Conservation (phyloP, 352 stramenopile species). For the Plasmopara muralis region DNA sequence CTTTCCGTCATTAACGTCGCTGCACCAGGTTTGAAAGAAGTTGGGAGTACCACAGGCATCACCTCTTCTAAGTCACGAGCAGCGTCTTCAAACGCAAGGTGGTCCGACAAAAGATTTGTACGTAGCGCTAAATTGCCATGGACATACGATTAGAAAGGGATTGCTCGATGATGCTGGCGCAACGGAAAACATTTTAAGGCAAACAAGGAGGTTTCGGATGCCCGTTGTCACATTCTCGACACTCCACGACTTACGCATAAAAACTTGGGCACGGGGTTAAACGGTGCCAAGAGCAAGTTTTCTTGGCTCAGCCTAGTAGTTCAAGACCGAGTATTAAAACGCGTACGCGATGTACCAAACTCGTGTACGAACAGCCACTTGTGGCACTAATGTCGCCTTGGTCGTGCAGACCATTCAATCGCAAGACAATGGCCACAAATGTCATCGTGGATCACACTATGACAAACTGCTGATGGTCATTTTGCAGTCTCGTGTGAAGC, state of each 20-base stretch:
- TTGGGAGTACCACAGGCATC: constrained; percentile 80
- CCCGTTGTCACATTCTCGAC: constrained; percentile 94
- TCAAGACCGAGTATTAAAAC: constrained; percentile 96
- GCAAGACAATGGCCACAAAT: constrained; percentile 83
- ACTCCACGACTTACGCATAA: constrained; percentile 94
- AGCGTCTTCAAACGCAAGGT: constrained; percentile 91
- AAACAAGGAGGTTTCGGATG: constrained; percentile 98
- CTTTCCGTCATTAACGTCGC: constrained; percentile 59
- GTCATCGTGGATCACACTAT: constrained; percentile 90
- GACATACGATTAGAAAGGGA: constrained; percentile 86
- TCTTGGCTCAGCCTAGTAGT: too few species aligned
- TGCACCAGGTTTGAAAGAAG: constrained; percentile 64
- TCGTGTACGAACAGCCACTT: constrained; percentile 89
- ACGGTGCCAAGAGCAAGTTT: constrained; percentile 89
- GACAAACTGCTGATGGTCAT: constrained; percentile 93
- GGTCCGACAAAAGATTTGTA: constrained; percentile 84
- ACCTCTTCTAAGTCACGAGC: constrained; percentile 91
- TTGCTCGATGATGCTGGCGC: constrained; percentile 95
- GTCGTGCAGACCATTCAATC: constrained; percentile 72
- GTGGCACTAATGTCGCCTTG: constrained; percentile 81
- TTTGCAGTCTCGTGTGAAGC: constrained; percentile 92
- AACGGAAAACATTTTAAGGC: constrained; percentile 98
- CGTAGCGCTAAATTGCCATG: constrained; percentile 44
- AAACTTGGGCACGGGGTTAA: constrained; percentile 97
- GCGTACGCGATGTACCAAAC: constrained; percentile 93